phyloP scores from a whole-genome alignment of 305 asterid genomes.

The Fraxinus dipetala region DNA sequence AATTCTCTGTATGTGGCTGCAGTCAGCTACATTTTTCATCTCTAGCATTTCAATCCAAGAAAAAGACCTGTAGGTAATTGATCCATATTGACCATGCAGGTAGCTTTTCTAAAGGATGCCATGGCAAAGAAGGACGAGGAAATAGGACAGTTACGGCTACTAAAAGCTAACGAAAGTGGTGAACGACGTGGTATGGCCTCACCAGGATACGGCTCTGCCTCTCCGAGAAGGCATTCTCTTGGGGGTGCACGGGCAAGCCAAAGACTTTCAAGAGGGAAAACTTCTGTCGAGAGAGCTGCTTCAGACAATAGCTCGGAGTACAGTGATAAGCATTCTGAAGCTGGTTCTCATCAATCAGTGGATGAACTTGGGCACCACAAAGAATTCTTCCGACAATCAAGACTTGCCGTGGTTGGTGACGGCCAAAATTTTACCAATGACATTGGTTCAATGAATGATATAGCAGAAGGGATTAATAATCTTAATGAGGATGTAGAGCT shows the following conservation, averaged over 20 bases:
- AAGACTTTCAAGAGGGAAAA: conserved; percentile 15
- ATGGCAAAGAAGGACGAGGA: conserved; percentile 76
- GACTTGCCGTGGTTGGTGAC: conserved; percentile 53
- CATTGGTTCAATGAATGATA: conserved; percentile 32
- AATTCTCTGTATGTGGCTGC: not conserved
- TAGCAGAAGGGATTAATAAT: conserved; percentile 36
- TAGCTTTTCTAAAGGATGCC: conserved; percentile 62
- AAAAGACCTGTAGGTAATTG: conserved; percentile 1
- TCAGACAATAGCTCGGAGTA: conserved; percentile 63
- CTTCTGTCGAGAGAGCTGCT: not conserved
- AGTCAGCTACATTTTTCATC: not conserved
- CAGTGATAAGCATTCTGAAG: conserved; percentile 86
- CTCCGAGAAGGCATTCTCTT: conserved; percentile 61
- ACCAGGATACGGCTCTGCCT: conserved; percentile 52
- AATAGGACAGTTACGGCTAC: conserved; percentile 47
- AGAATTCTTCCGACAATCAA: conserved; percentile 74
- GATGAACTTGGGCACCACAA: conserved; percentile 74
- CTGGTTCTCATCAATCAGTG: conserved; percentile 71
- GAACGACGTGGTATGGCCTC: conserved; percentile 51
- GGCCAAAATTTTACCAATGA: conserved; percentile 37
- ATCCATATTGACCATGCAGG: conserved; percentile 42
- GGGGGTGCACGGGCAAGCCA: conserved; percentile 42
- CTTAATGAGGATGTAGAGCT: conserved; percentile 59
- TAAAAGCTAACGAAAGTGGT: conserved; percentile 40
- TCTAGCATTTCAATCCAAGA: not conserved